Evolutionary conservation across 208 protist genomes (phyloP).

Genomic region (Leishmania lainsoni): DNA sequence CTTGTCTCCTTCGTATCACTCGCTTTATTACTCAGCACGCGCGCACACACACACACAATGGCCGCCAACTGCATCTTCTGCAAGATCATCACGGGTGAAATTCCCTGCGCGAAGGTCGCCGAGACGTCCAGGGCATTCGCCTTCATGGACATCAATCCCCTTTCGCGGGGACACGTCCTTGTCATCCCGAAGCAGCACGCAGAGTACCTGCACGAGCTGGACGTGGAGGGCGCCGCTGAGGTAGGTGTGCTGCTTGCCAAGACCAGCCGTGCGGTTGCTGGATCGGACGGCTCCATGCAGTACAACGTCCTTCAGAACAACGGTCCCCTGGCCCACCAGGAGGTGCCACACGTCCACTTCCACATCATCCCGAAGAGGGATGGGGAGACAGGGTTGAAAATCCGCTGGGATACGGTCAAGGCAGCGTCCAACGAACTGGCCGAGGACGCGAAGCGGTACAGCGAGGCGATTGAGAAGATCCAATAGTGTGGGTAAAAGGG

Average conservation of each 20-base stretch:
- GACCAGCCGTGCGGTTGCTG: constrained; percentile 66
- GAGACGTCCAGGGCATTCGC: constrained; percentile 80
- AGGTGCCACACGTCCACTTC: constrained; percentile 94
- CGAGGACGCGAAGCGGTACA: constrained; percentile 64
- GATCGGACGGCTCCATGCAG: constrained; percentile 53
- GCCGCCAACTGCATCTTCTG: constrained; percentile 83
- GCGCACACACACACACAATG: constrained; percentile 20
- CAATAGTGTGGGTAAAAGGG: neutral
- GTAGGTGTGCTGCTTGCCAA: constrained; percentile 59
- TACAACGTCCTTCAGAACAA: constrained; percentile 96
- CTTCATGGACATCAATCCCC: constrained; percentile 91
- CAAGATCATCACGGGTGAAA: constrained; percentile 78
- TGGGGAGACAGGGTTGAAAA: constrained; percentile 54
- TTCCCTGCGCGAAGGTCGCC: constrained; percentile 86
- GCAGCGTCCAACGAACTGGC: constrained; percentile 66
- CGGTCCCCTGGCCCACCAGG: constrained; percentile 88
- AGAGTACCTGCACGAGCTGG: constrained; percentile 76
- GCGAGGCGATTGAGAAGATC: constrained; percentile 65
- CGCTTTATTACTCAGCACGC: neutral
- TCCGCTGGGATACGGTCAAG: constrained; percentile 67
- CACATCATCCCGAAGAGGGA: constrained; percentile 93
- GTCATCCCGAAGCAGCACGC: constrained; percentile 88
- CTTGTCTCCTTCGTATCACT: no score
- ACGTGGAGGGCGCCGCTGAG: constrained; percentile 72
- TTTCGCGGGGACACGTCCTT: constrained; percentile 81